These are phyloP conservation scores for Babesia ovis DNA, from an alignment of 169 alveolate species.

Conservation along the genomic window DNA sequence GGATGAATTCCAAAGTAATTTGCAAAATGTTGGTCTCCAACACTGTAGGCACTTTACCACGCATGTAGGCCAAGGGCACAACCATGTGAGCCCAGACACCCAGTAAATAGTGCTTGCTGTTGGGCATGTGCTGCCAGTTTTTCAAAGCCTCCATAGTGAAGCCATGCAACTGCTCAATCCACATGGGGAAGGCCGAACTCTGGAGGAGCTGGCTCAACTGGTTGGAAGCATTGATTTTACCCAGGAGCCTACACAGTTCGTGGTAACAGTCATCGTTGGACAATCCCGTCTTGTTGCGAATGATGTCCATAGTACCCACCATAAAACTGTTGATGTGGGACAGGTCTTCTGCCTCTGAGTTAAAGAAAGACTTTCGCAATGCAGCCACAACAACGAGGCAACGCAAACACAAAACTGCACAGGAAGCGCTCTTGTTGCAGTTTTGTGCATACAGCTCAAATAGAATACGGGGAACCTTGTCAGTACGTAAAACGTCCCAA, in stretches of 20 bases:
- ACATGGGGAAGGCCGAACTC: constrained; percentile 81
- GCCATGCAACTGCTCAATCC: constrained; percentile 87
- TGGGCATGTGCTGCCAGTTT: constrained; percentile 87
- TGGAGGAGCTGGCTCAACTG: constrained; percentile 81
- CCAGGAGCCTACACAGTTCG: constrained; percentile 89
- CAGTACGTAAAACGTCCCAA: constrained; percentile 87
- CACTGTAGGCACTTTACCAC: constrained; percentile 81
- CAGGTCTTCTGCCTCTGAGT: constrained; percentile 83
- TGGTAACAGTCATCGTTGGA: constrained; percentile 88
- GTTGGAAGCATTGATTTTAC: constrained; percentile 88
- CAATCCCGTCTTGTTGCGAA: constrained; percentile 85
- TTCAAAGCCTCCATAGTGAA: constrained; percentile 87
- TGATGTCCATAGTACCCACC: constrained; percentile 85
- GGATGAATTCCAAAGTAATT: constrained; percentile 77
- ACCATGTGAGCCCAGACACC: constrained; percentile 92
- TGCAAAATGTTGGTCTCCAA: constrained; percentile 79
- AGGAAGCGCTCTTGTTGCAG: constrained; percentile 64
- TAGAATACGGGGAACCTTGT: constrained; percentile 81
- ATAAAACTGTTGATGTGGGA: constrained; percentile 83
- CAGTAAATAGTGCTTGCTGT: constrained; percentile 89
- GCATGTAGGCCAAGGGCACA: constrained; percentile 82
- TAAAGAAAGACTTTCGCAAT: constrained; percentile 87
- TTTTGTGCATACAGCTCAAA: constrained; percentile 78
- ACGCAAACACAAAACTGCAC: constrained; percentile 84
- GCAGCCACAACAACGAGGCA: constrained; percentile 87